These are phyloP conservation scores for Schizonepeta tenuifolia DNA, from an alignment of 257 asterid genomes.

Conservation along the genomic window DNA sequence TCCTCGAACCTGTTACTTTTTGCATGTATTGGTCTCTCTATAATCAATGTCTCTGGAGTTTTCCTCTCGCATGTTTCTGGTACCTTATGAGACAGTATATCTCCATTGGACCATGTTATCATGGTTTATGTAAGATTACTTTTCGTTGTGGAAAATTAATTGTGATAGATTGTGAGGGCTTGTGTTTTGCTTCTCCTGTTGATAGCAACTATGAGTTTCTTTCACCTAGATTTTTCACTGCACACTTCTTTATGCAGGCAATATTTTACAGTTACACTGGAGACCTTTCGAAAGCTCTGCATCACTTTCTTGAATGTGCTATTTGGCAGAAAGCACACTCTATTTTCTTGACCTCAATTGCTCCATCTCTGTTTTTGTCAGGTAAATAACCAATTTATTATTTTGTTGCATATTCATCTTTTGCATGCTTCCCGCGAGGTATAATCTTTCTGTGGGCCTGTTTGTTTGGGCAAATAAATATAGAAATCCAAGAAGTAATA, in stretches of 20 bases:
- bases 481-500: neutral
- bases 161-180: constrained; percentile 24
- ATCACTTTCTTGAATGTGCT: constrained; percentile 81
- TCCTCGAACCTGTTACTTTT: constrained; percentile 28
- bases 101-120: constrained; percentile 12
- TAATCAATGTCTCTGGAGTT: constrained; percentile 20
- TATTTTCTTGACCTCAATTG: constrained; percentile 76
- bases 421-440: neutral
- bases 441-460: constrained; percentile 10
- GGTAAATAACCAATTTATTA: constrained; percentile 43
- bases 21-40: constrained; percentile 17
- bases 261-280: constrained; percentile 68
- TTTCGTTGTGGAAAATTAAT: constrained; percentile 23
- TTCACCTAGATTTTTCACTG: constrained; percentile 31
- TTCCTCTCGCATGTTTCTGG: constrained; percentile 24
- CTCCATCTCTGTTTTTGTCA: constrained; percentile 81
- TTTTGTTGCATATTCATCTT: constrained; percentile 23
- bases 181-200: constrained; percentile 24
- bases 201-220: constrained; percentile 23
- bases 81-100: constrained; percentile 16
- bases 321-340: constrained; percentile 96
- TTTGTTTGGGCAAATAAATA: constrained; percentile 11
- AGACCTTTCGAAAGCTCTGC: constrained; percentile 76
- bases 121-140: constrained; percentile 18
- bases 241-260: constrained; percentile 65